Conservation (phyloP, 805 yeast genomes). For the Candida vartiovaarae region DNA sequence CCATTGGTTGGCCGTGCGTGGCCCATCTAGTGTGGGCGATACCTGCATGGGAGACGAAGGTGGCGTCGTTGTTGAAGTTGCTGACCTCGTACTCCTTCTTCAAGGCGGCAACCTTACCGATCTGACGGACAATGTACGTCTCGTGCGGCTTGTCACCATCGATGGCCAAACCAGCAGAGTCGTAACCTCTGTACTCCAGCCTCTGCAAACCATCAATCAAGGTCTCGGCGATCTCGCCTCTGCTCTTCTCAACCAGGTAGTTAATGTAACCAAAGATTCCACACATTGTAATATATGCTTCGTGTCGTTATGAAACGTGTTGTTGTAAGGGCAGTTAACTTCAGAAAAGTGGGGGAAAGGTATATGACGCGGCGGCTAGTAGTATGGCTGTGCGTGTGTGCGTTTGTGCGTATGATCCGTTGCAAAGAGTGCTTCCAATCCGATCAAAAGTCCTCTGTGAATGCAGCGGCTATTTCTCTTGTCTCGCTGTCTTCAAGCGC, state of each 20-base stretch:
- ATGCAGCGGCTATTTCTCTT: no score
- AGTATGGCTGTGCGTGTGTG: no score
- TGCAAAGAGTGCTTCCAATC: no score
- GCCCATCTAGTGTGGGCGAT: slow-evolving; percentile 99
- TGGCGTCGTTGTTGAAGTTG: slow-evolving; percentile 50
- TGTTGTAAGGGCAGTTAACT: no score
- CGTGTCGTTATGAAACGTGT: neutral
- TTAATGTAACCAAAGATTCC: slow-evolving; percentile 98
- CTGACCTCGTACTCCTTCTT: slow-evolving; percentile 50
- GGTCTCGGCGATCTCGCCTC: slow-evolving; percentile 90
- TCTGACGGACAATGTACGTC: slow-evolving; percentile 70
- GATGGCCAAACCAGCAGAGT: slow-evolving; percentile 93
- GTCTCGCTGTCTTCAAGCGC: no score
- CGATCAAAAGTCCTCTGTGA: no score
- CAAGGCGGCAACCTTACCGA: slow-evolving; percentile 85
- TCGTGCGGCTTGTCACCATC: slow-evolving; percentile 79
- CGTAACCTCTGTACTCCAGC: slow-evolving; percentile 97
- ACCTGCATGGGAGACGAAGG: slow-evolving; percentile 83
- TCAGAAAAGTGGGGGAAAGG: no score
- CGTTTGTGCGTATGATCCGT: no score
- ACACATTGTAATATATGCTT: slow-evolving; percentile 39
- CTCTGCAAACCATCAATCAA: slow-evolving; percentile 81
- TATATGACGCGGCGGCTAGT: no score
- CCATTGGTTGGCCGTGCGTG: slow-evolving; percentile 92
- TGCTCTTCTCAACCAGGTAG: slow-evolving; percentile 82